Evolutionary conservation across 106 monocot species (phyloP).

Genomic region (Dendrobium catenatum): DNA sequence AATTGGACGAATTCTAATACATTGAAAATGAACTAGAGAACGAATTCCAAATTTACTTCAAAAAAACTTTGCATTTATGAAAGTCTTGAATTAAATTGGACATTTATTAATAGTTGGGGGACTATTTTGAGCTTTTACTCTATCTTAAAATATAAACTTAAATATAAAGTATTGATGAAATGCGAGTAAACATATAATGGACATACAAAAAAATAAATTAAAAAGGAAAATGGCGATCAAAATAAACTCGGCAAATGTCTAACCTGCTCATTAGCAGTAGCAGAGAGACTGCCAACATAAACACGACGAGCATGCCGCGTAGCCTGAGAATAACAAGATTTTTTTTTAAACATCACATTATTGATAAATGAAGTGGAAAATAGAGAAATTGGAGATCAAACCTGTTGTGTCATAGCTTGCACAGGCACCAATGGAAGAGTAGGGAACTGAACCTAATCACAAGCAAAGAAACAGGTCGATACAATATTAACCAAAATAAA

Average conservation of each 20-base stretch:
- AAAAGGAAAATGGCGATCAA: background rate
- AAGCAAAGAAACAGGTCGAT: background rate
- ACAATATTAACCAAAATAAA: background rate
- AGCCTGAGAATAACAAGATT: conserved; percentile 30
- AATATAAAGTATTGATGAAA: background rate
- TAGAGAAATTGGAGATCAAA: conserved; percentile 6
- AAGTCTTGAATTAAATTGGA: too few relatives aligned
- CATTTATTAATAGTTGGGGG: too few relatives aligned
- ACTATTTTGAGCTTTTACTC: too few relatives aligned
- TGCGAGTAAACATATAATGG: background rate
- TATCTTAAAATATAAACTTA: too few relatives aligned
- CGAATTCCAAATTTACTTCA: too few relatives aligned
- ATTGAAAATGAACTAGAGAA: too few relatives aligned
- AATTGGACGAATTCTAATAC: too few relatives aligned
- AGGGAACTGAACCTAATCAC: conserved; percentile 12
- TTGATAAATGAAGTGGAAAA: background rate
- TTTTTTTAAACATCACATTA: background rate
- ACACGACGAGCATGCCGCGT: conserved; percentile 98
- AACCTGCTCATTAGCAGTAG: conserved; percentile 94
- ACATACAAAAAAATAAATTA: background rate
- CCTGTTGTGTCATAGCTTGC: conserved; percentile 35
- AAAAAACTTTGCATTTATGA: too few relatives aligned
- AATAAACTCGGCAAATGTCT: background rate
- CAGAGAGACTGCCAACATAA: conserved; percentile 91
- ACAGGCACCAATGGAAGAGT: conserved; percentile 17